Evolutionary conservation across 2,329 filamentous ascomycete species (phyloP).

Genomic region (Fusarium sp.): DNA sequence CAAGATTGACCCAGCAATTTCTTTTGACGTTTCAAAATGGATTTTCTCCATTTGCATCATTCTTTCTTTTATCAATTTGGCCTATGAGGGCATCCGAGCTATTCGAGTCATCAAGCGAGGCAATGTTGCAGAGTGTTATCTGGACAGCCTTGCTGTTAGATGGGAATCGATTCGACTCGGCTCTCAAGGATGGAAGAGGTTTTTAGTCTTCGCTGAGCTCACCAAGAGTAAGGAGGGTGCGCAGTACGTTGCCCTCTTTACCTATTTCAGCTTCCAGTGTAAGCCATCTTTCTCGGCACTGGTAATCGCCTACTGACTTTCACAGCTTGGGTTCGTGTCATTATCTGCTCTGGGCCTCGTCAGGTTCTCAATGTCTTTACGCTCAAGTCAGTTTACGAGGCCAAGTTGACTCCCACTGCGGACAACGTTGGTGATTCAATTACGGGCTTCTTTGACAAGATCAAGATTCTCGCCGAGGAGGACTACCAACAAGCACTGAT

Average conservation of each 20-base stretch:
- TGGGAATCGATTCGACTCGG: constrained; percentile 85
- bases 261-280: constrained; percentile 83
- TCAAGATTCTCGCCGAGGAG: constrained; percentile 76
- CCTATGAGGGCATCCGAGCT: constrained; percentile 83
- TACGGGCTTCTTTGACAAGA: constrained; percentile 84
- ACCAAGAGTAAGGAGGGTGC: constrained; percentile 92
- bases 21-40: constrained; percentile 87
- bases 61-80: constrained; percentile 84
- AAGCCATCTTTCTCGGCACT: constrained; percentile 42
- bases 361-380: constrained; percentile 93
- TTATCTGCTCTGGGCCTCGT: constrained; percentile 91
- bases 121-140: constrained; percentile 90
- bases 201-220: constrained; percentile 90
- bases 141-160: constrained; percentile 87
- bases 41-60: constrained; percentile 95
- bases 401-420: constrained; percentile 71
- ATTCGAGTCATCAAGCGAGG: constrained; percentile 84
- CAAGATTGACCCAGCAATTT: constrained; percentile 81
- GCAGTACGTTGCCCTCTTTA: constrained; percentile 91
- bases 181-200: constrained; percentile 84
- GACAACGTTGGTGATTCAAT: constrained; percentile 71
- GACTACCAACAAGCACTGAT: constrained; percentile 85
- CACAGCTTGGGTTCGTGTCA: constrained; percentile 84
- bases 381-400: constrained; percentile 83
- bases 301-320: constrained; percentile 22